These are phyloP conservation scores for Ampelomyces quisqualis DNA, from an alignment of 2,329 filamentous ascomycete genomes.

Conservation along the genomic window DNA sequence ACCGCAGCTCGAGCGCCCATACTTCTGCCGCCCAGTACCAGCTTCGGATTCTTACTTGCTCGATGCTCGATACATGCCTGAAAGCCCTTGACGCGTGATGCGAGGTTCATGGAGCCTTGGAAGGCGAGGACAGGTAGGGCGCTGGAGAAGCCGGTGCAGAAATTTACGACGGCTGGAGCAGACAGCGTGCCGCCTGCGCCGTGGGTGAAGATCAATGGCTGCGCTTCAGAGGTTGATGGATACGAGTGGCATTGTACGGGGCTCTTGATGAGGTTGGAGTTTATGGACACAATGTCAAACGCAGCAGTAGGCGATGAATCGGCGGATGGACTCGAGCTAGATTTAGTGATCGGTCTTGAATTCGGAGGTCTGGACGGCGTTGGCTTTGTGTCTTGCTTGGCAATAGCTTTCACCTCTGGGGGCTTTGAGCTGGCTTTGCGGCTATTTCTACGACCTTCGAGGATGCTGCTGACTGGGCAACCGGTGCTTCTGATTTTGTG, in stretches of 20 bases:
- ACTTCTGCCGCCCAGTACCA: conserved; percentile 44
- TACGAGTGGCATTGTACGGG: conserved; percentile 26
- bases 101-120: conserved; percentile 47
- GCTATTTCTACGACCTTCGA: not conserved
- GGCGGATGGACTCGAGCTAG: too few relatives aligned
- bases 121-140: conserved; percentile 35
- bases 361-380: too few relatives aligned
- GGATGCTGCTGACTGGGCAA: not conserved
- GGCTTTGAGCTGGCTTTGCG: not conserved
- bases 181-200: conserved; percentile 48
- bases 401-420: not conserved
- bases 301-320: not conserved
- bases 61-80: conserved; percentile 38
- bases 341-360: not conserved
- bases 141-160: conserved; percentile 42
- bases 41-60: conserved; percentile 10
- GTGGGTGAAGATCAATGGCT: conserved; percentile 47
- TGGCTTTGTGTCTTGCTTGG: too few relatives aligned
- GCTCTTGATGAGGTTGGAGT: conserved; percentile 18
- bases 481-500: not conserved
- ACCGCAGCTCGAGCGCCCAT: conserved; percentile 50
- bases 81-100: conserved; percentile 42
- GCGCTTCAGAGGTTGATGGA: not conserved
- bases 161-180: conserved; percentile 43
- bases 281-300: conserved; percentile 11